These are phyloP conservation scores for Guadua angustifolia DNA, from an alignment of 176 grass and related monocot species.

Conservation along the genomic window DNA sequence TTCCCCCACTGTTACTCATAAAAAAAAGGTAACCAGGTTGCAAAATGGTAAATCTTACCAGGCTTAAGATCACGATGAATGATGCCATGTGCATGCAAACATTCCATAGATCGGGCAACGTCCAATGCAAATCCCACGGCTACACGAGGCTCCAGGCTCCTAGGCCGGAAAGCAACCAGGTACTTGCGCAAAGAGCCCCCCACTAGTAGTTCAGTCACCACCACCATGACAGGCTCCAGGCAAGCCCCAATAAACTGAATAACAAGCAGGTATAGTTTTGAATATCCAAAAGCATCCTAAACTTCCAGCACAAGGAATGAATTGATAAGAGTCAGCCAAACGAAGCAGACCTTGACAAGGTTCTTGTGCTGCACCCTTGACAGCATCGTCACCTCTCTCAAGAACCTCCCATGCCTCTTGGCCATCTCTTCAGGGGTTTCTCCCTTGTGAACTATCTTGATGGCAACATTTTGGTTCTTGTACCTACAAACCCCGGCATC, in stretches of 20 bases:
- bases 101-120: constrained; percentile 90
- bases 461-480: constrained; percentile 92
- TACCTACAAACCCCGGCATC: constrained; percentile 63
- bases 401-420: constrained; percentile 81
- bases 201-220: constrained; percentile 87
- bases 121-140: constrained; percentile 87
- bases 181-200: constrained; percentile 89
- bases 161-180: constrained; percentile 77
- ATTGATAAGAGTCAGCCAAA: constrained; percentile 24
- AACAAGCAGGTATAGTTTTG: constrained; percentile 32
- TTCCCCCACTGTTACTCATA: no score
- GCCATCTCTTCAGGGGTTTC: constrained; percentile 75
- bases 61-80: constrained; percentile 99
- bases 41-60: constrained; percentile 54
- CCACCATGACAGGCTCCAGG: constrained; percentile 88
- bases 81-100: constrained; percentile 94
- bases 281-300: constrained; percentile 36
- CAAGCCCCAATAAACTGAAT: constrained; percentile 93
- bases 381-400: constrained; percentile 95
- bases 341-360: constrained; percentile 77
- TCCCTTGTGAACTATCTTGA: constrained; percentile 94
- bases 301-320: constrained; percentile 31
- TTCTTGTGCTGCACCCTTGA: constrained; percentile 96
- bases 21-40: not conserved
- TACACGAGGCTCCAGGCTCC: constrained; percentile 75